Conservation (phyloP, 371 early-diverging fungal genomes). For the Coemansia sp. region DNA sequence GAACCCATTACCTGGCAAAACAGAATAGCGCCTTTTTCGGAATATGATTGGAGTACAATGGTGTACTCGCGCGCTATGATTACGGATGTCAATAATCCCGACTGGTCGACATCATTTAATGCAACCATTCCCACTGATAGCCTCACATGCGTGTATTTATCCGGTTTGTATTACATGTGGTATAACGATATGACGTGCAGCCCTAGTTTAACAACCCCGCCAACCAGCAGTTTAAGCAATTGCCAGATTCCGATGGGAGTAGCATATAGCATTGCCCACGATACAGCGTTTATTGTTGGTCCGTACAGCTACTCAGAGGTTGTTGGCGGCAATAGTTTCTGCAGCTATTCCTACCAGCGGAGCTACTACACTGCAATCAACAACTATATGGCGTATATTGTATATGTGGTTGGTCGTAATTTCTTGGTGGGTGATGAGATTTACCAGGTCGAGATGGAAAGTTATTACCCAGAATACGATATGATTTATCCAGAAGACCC, state of each 20-base stretch:
- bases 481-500: no score
- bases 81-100: neutral
- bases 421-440: neutral
- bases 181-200: neutral
- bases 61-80: neutral
- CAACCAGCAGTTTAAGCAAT: neutral
- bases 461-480: no score
- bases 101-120: neutral
- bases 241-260: neutral
- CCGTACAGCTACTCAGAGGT: neutral
- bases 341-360: neutral
- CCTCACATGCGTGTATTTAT: neutral
- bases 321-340: neutral
- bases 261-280: neutral
- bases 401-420: neutral
- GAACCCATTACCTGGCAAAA: conserved; percentile 6
- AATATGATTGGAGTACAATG: neutral
- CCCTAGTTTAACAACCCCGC: neutral
- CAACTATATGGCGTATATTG: neutral
- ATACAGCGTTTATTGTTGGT: neutral
- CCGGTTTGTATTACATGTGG: neutral
- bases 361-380: neutral
- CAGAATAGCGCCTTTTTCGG: neutral
- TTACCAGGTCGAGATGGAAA: neutral
- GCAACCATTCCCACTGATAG: no score